phyloP scores from a whole-genome alignment of 495 filamentous ascomycete species.

The Talaromyces adpressus region DNA sequence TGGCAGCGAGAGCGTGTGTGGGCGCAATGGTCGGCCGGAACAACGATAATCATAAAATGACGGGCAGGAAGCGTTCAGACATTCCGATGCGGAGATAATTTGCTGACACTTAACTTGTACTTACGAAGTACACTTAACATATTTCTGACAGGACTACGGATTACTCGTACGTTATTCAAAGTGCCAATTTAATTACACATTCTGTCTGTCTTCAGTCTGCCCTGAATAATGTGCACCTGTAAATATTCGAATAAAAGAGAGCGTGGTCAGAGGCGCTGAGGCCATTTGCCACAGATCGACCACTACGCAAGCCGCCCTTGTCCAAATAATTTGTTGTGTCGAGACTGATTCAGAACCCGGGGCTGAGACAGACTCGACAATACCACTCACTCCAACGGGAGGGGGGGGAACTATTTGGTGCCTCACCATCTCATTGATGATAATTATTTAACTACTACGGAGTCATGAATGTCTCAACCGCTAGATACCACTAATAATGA shows the following conservation, averaged over 20 bases:
- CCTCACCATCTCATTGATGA: neutral
- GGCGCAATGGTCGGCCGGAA: constrained; percentile 7
- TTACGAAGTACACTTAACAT: no score
- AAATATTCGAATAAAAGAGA: neutral
- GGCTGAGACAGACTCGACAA: neutral
- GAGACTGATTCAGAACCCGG: neutral
- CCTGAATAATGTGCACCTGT: neutral
- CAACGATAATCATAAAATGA: constrained; percentile 4
- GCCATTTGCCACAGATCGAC: neutral
- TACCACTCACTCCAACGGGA: neutral
- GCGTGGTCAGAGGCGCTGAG: neutral
- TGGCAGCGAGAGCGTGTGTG: neutral
- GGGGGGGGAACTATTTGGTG: neutral
- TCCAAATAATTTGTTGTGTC: neutral
- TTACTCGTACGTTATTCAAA: no score
- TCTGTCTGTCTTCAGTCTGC: neutral
- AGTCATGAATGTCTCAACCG: neutral
- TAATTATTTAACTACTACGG: neutral
- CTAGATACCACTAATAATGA: neutral
- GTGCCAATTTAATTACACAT: no score
- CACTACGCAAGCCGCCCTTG: neutral
- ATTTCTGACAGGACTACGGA: no score
- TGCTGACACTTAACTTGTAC: neutral
- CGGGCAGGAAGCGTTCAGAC: neutral
- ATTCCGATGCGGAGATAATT: neutral